Evolutionary conservation across 352 stramenopile species (phyloP).

Genomic region (Vaucheria bursata): DNA sequence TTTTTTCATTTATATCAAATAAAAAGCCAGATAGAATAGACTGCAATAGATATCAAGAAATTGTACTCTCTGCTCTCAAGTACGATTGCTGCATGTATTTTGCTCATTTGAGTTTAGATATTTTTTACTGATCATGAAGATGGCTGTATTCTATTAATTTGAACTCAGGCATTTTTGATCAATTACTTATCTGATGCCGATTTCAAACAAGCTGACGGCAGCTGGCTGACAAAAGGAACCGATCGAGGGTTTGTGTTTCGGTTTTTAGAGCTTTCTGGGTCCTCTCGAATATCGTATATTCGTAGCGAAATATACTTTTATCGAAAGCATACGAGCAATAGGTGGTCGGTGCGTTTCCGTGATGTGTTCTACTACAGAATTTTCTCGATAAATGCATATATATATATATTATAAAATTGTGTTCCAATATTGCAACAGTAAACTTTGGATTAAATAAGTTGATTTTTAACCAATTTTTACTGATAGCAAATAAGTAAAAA

Average conservation of each 20-base stretch:
- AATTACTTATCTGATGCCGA: neutral
- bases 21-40: no score
- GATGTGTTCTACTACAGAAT: neutral
- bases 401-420: neutral
- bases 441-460: neutral
- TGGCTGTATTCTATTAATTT: no score
- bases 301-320: neutral
- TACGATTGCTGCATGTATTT: no score
- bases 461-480: neutral
- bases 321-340: neutral
- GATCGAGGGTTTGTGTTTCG: neutral
- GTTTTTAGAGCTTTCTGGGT: neutral
- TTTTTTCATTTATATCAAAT: no score
- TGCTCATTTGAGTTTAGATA: no score
- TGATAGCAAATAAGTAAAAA: neutral
- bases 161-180: neutral
- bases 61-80: no score
- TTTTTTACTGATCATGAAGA: no score
- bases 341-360: neutral
- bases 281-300: neutral
- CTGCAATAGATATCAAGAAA: no score
- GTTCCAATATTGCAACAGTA: neutral
- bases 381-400: neutral
- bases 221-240: conserved; percentile 1
- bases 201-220: neutral